Percentiles rank a stretch among this genome's conserved stretches.
Conservation (phyloP, 2,329 filamentous ascomycete genomes). For the Verticillium zaregamsianum region DNA sequence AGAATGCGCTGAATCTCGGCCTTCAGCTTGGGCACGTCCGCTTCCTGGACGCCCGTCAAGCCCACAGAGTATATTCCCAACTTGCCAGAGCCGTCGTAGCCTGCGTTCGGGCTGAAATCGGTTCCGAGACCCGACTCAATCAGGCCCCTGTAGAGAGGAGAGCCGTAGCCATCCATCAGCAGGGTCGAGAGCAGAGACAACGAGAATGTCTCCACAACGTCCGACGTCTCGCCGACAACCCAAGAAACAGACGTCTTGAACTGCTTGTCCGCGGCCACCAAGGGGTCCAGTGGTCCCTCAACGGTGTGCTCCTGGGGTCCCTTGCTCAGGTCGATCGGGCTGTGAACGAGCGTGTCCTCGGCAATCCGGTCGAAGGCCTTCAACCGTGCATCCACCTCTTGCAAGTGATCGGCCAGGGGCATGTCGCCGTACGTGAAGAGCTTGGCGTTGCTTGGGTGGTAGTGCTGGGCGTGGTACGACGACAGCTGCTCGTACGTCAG, state of each 20-base stretch:
- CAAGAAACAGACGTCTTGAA: conserved; percentile 93
- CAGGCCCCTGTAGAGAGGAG: conserved; percentile 82
- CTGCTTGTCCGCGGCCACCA: conserved; percentile 82
- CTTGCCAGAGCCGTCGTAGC: conserved; percentile 76
- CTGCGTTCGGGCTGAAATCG: conserved; percentile 92
- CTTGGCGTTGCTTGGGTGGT: conserved; percentile 96
- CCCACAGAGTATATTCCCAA: conserved; percentile 86
- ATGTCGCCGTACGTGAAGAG: conserved; percentile 94
- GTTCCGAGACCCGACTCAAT: conserved; percentile 88
- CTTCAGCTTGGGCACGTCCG: conserved; percentile 74
- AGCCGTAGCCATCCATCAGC: conserved; percentile 91
- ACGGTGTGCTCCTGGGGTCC: conserved; percentile 69
- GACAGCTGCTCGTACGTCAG: conserved; percentile 86
- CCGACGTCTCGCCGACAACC: conserved; percentile 77
- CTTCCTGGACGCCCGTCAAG: conserved; percentile 80
- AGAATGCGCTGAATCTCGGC: conserved; percentile 70
- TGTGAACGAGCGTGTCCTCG: conserved; percentile 69
- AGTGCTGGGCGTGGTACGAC: conserved; percentile 86
- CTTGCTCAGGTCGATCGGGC: conserved; percentile 65
- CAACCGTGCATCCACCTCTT: conserved; percentile 72
- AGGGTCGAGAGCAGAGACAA: conserved; percentile 77
- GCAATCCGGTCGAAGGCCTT: conserved; percentile 66
- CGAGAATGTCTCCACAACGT: conserved; percentile 86
- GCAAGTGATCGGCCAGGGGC: conserved; percentile 75
- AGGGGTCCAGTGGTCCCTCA: conserved; percentile 77